Percentiles rank a stretch among this genome's conserved stretches.
These are phyloP conservation scores for Microthlaspi erraticum DNA, from an alignment of 345 rosid species.

Conservation along the genomic window DNA sequence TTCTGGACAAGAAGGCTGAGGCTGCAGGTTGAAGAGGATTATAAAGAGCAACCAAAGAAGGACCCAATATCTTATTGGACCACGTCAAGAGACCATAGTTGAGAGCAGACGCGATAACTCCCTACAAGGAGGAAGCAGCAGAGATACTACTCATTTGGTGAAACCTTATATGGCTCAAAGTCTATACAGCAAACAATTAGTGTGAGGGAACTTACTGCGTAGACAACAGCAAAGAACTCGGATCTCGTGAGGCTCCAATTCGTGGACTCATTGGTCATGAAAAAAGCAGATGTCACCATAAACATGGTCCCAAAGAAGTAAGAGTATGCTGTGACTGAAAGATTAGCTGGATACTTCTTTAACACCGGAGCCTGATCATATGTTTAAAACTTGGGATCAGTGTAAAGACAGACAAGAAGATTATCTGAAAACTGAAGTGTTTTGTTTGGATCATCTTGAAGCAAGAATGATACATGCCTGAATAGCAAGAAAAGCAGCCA, in stretches of 20 bases:
- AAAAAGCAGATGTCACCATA: conserved; percentile 71
- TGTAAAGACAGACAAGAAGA: not conserved
- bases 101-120: conserved; percentile 85
- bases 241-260: conserved; percentile 83
- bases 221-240: conserved; percentile 78
- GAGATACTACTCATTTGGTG: conserved; percentile 9
- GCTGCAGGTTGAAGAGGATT: conserved; percentile 97
- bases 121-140: conserved; percentile 47
- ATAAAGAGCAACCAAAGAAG: conserved; percentile 94
- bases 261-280: conserved; percentile 66
- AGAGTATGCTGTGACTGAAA: conserved; percentile 86
- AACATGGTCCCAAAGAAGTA: conserved; percentile 81
- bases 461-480: conserved; percentile 62
- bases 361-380: conserved; percentile 76
- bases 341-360: conserved; percentile 76
- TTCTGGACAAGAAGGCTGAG: conserved; percentile 78
- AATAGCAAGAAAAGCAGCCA: conserved; percentile 94
- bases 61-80: conserved; percentile 97
- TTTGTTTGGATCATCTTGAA: conserved; percentile 9
- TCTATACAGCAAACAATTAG: conserved; percentile 4
- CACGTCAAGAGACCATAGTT: conserved; percentile 95
- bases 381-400: conserved; percentile 23
- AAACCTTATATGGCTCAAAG: conserved; percentile 5
- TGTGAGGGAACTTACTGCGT: conserved; percentile 69
- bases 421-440: conserved; percentile 3